A percentile compares a stretch with the other conserved stretches of the same genome.
Evolutionary conservation across 768 basidiomycete genomes (phyloP).

Genomic region (Lactarius deliciosus): DNA sequence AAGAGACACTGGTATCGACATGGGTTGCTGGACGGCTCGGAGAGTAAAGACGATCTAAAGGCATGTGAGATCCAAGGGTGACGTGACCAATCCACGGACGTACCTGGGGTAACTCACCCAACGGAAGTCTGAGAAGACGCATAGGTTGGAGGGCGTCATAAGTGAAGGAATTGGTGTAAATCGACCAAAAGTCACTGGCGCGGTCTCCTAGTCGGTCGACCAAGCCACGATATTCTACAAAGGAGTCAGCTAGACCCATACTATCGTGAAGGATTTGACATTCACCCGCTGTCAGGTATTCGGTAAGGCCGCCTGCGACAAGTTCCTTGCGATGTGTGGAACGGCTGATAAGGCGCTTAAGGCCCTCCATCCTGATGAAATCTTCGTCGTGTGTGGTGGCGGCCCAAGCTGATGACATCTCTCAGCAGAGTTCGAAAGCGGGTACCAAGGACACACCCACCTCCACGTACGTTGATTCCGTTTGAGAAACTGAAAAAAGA

Average conservation of each 20-base stretch:
- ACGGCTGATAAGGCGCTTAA: slow-evolving; percentile 55
- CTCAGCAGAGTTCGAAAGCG: background rate
- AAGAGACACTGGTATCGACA: slow-evolving; percentile 28
- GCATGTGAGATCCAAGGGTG: background rate
- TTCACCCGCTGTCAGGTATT: slow-evolving; percentile 53
- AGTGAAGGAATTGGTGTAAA: background rate
- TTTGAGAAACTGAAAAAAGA: slow-evolving; percentile 35
- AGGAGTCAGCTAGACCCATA: background rate
- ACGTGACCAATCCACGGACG: background rate
- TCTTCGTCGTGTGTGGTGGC: slow-evolving; percentile 65
- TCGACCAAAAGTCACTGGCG: slow-evolving; percentile 23
- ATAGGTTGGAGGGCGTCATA: background rate
- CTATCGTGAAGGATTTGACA: background rate
- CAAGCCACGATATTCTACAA: slow-evolving; percentile 20
- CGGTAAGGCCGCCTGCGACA: slow-evolving; percentile 61
- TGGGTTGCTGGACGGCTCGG: slow-evolving; percentile 29
- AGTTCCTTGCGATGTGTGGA: slow-evolving; percentile 67
- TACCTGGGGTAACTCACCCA: slow-evolving; percentile 27
- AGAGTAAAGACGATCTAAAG: slow-evolving; percentile 30
- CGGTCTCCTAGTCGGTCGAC: slow-evolving; percentile 23
- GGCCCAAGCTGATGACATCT: slow-evolving; percentile 54
- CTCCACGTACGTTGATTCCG: background rate
- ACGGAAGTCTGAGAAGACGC: slow-evolving; percentile 13
- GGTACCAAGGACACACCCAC: slow-evolving; percentile 1
- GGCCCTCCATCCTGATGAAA: slow-evolving; percentile 62